Conservation (phyloP, 345 rosid species). For the Brassica carinata region DNA sequence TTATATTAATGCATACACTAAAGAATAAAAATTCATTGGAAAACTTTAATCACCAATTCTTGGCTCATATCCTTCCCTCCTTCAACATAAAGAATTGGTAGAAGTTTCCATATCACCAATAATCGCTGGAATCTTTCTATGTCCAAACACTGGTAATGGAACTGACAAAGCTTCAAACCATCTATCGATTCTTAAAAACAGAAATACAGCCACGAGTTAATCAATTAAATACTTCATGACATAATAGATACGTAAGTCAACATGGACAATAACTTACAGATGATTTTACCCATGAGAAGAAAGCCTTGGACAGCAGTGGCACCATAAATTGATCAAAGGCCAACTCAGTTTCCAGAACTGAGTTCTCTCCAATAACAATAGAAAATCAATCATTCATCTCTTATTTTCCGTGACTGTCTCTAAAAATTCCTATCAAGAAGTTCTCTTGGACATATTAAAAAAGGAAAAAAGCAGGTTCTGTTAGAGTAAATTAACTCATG, state of each 20-base stretch:
- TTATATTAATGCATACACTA: conserved; percentile 69
- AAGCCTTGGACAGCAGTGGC: conserved; percentile 65
- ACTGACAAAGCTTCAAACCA: conserved; percentile 72
- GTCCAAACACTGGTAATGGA: conserved; percentile 78
- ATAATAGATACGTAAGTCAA: conserved; percentile 15
- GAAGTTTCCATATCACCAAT: conserved; percentile 35
- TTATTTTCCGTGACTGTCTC: conserved; percentile 44
- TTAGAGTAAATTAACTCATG: conserved; percentile 52
- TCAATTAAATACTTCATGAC: conserved; percentile 8
- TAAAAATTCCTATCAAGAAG: conserved; percentile 44
- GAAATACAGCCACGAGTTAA: conserved; percentile 17
- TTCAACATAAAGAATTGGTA: conserved; percentile 33
- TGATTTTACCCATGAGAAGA: conserved; percentile 72
- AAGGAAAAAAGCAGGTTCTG: conserved; percentile 57
- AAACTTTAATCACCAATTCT: conserved; percentile 52
- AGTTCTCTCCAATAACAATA: conserved; percentile 52
- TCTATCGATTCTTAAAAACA: conserved; percentile 62
- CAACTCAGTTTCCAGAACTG: conserved; percentile 65
- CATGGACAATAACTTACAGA: conserved; percentile 58
- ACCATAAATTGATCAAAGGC: conserved; percentile 74
- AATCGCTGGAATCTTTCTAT: conserved; percentile 53
- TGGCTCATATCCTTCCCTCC: conserved; percentile 44
- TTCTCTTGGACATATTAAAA: conserved; percentile 57
- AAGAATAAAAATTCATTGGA: conserved; percentile 68
- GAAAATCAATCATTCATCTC: conserved; percentile 58